A percentile compares a stretch with the other conserved stretches of the same genome.
phyloP scores from a whole-genome alignment of 352 stramenopile species.

The Globisporangium viniferum region DNA sequence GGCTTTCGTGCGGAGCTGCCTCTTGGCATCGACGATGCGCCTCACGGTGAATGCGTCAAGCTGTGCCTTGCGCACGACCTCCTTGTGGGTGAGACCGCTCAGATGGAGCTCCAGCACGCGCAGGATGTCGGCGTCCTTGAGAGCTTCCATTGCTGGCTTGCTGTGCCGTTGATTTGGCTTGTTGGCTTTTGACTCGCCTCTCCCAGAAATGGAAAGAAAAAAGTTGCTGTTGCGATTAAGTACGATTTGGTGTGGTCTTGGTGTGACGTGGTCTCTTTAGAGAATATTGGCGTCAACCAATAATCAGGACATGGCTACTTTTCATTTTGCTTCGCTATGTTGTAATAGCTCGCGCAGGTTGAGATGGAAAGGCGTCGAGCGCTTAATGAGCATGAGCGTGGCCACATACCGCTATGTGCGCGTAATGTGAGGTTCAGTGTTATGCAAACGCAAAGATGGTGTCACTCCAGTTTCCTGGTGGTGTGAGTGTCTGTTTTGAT shows the following conservation, averaged over 20 bases:
- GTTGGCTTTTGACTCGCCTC: neutral
- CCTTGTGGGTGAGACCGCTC: neutral
- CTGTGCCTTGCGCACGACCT: neutral
- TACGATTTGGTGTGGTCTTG: neutral
- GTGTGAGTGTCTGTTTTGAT: too few relatives aligned
- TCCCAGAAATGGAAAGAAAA: neutral
- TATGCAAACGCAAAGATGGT: too few relatives aligned
- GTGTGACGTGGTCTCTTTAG: neutral
- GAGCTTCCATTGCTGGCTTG: neutral
- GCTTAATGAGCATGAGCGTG: too few relatives aligned
- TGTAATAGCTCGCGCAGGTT: too few relatives aligned
- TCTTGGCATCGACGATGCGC: neutral
- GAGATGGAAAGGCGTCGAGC: too few relatives aligned
- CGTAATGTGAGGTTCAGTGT: too few relatives aligned
- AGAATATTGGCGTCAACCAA: too few relatives aligned
- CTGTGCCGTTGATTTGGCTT: neutral
- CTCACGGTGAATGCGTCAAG: neutral
- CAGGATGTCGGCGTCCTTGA: neutral
- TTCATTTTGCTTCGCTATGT: too few relatives aligned
- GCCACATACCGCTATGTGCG: too few relatives aligned
- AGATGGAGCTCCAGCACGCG: neutral
- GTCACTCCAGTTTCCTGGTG: too few relatives aligned
- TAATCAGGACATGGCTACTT: too few relatives aligned
- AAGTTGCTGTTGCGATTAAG: neutral
- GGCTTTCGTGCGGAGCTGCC: too few relatives aligned